These are phyloP conservation scores for Coniosporium apollinis DNA, from an alignment of 495 filamentous ascomycete genomes.

Conservation along the genomic window DNA sequence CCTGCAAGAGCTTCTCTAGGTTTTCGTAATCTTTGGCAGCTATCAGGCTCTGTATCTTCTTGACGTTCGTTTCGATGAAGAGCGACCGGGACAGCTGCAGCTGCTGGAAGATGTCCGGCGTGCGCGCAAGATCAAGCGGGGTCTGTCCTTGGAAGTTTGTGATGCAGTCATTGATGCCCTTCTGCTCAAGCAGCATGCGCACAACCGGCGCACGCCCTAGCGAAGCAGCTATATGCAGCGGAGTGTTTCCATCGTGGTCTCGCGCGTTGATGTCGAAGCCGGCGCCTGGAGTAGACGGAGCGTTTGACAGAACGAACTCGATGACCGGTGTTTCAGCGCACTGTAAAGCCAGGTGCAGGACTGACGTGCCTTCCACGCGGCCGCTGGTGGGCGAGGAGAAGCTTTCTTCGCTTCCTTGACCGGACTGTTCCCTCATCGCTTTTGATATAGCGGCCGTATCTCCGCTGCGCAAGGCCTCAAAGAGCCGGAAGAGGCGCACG, in stretches of 20 bases:
- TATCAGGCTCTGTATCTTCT: conserved; percentile 65
- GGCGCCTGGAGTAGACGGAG: conserved; percentile 32
- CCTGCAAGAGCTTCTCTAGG: conserved; percentile 62
- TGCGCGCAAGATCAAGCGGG: conserved; percentile 75
- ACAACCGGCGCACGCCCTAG: conserved; percentile 69
- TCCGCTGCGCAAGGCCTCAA: conserved; percentile 77
- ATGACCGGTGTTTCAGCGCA: conserved; percentile 90
- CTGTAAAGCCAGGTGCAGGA: conserved; percentile 90
- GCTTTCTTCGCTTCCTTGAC: conserved; percentile 1
- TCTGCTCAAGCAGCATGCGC: conserved; percentile 57
- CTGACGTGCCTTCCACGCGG: conserved; percentile 59
- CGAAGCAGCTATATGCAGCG: conserved; percentile 72
- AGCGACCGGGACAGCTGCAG: conserved; percentile 80
- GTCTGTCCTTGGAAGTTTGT: conserved; percentile 79
- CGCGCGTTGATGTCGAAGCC: conserved; percentile 70
- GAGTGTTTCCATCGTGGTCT: conserved; percentile 85
- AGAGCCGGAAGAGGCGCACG: conserved; percentile 80
- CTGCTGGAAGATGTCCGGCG: conserved; percentile 86
- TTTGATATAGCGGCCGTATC: conserved; percentile 81
- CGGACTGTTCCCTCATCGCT: conserved; percentile 52
- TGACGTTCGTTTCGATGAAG: conserved; percentile 72
- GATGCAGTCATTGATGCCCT: conserved; percentile 74
- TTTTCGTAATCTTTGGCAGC: conserved; percentile 52
- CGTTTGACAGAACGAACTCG: conserved; percentile 73
- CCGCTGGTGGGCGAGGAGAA: conserved; percentile 20